Evolutionary conservation across 495 filamentous ascomycete species (phyloP), one percentile per base, ranked within the genome.

Genomic region (Friedmanniomyces simplex): DNA sequence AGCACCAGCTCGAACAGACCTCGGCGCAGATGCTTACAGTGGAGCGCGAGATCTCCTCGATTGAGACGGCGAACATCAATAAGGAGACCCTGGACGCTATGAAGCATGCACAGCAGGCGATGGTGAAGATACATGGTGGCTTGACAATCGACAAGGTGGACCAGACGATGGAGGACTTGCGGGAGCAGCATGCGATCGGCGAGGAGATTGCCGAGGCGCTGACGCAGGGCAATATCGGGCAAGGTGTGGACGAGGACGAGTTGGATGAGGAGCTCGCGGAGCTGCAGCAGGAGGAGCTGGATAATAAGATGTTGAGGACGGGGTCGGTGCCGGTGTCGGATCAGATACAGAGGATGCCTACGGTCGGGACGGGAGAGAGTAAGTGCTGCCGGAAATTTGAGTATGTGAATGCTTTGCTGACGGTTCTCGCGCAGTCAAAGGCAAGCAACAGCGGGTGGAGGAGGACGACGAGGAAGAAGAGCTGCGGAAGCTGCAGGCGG

Each of bases 11-110:
- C 46, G 87, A 93, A 57, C 88, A 95, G 70, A 97, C 91, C 10
- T 78, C 82, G 34, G 81, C 85, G 34, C 94, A 97, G 71, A 89
- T 95, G 73, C 79, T 81, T 55, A 94, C 91, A 39, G 77, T 99
- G 14, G 93, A 97, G 68, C 87, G 90, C 65, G 90, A 99, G 69
- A 91, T 99, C 66, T 93, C 91, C 68, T 85, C 86, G 57, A 96
- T 99, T 71, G 93, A 99, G 69, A 86, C 91, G 21, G 94, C 93
- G 50, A 99, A 97, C 70, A 95, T 99, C 74, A 99, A 99, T 77
- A 80, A 91, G 68, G 90, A 97, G 75, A 99, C 93, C 4, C 77
- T 99, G 48, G 78, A 83, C 50, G 94, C 91, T 2, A 97, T 99
- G 91, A 82, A 95, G 78, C 80, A 82, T 65, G 91, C 93, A 2